Evolutionary conservation across 2,329 filamentous ascomycete species (phyloP).

Genomic region (Alternaria metachromatica): DNA sequence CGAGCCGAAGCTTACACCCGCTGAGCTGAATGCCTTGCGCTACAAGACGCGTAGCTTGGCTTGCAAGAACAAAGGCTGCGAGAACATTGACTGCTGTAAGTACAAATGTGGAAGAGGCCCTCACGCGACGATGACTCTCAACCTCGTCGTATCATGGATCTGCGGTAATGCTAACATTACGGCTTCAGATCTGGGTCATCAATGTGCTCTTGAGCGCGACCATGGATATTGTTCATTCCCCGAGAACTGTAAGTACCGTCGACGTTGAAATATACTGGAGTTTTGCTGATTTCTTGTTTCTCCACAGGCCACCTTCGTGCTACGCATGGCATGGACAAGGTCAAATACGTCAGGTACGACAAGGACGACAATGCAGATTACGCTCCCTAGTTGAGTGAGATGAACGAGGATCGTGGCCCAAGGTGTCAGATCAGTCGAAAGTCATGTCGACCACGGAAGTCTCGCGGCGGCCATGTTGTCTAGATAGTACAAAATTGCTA

Average conservation of each 20-base stretch:
- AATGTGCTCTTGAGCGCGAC: constrained; percentile 46
- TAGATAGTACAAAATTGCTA: background rate
- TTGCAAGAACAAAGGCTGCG: constrained; percentile 49
- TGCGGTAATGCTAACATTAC: constrained; percentile 5
- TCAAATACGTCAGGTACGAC: constrained; percentile 37
- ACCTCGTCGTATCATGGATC: background rate
- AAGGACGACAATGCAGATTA: constrained; percentile 30
- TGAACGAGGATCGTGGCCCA: background rate
- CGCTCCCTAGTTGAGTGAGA: constrained; percentile 2
- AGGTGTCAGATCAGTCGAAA: no score
- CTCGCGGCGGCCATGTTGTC: background rate
- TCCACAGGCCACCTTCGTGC: constrained; percentile 37
- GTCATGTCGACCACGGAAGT: background rate
- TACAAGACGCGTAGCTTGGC: constrained; percentile 51
- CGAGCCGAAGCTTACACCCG: constrained; percentile 46
- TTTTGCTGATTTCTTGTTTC: background rate
- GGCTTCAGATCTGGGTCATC: constrained; percentile 48
- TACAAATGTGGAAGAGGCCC: background rate
- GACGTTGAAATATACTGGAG: background rate
- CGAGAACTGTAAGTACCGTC: constrained; percentile 36
- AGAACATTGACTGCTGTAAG: constrained; percentile 52
- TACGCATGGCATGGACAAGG: constrained; percentile 51
- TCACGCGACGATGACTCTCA: background rate
- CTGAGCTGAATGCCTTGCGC: constrained; percentile 50
- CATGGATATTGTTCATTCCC: constrained; percentile 47